phyloP scores from a whole-genome alignment of 345 rosid genomes.

The Geranium rotundifolium region DNA sequence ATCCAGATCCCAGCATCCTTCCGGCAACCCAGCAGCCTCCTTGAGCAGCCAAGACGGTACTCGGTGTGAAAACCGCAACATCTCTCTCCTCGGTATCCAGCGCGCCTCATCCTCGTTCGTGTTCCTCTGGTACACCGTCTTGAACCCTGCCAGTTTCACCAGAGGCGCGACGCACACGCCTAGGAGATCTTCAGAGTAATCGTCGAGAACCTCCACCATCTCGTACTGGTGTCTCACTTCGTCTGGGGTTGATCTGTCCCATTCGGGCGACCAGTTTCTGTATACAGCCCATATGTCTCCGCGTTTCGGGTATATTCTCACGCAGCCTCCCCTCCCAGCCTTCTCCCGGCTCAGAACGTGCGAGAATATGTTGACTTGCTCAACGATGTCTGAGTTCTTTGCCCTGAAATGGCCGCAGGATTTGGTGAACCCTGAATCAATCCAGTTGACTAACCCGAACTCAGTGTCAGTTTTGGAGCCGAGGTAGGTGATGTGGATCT shows the following conservation, averaged over 20 bases:
- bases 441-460: conserved; percentile 82
- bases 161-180: conserved; percentile 79
- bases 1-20: conserved; percentile 89
- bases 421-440: conserved; percentile 74
- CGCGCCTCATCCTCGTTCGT: conserved; percentile 38
- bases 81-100: conserved; percentile 91
- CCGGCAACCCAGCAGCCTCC: conserved; percentile 46
- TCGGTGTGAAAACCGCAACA: conserved; percentile 85
- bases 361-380: conserved; percentile 89
- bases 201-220: conserved; percentile 94
- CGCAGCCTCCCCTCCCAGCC: conserved; percentile 97
- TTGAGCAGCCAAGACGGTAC: conserved; percentile 84
- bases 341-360: conserved; percentile 75
- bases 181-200: conserved; percentile 70
- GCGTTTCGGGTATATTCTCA: conserved; percentile 77
- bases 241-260: conserved; percentile 77
- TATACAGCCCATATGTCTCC: conserved; percentile 97
- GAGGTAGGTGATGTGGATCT: conserved; percentile 75
- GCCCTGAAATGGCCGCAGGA: conserved; percentile 98
- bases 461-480: conserved; percentile 87
- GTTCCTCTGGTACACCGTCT: conserved; percentile 74
- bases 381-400: conserved; percentile 57
- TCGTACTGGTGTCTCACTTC: conserved; percentile 78
- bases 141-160: conserved; percentile 64
- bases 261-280: conserved; percentile 75